Percentiles rank a stretch among this genome's conserved stretches.
Evolutionary conservation across 1,284 basidiomycete species (phyloP).

Genomic region (Trichosporon sp.): DNA sequence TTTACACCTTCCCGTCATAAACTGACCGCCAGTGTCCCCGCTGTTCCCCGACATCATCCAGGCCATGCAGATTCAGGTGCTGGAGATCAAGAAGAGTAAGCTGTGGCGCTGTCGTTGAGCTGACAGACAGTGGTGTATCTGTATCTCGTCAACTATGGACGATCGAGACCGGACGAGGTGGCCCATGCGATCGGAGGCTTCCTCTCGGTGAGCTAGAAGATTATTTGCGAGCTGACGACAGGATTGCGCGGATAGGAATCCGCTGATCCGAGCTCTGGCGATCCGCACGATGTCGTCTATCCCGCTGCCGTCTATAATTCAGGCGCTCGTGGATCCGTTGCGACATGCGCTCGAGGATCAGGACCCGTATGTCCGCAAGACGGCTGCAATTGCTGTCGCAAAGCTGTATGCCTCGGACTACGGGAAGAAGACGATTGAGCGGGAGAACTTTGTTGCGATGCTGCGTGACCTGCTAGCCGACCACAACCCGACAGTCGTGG

Average conservation of each 20-base stretch:
- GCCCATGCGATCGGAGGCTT: slow-evolving; percentile 97
- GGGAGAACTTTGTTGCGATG: slow-evolving; percentile 86
- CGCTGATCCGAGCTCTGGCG: slow-evolving; percentile 88
- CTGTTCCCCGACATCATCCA: slow-evolving; percentile 96
- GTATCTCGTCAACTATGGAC: slow-evolving; percentile 97
- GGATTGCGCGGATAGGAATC: slow-evolving; percentile 92
- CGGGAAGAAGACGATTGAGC: slow-evolving; percentile 67
- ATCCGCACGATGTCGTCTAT: slow-evolving; percentile 97
- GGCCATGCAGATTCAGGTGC: slow-evolving; percentile 69
- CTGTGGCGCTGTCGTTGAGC: neutral
- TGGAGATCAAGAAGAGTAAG: slow-evolving; percentile 99
- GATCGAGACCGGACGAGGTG: slow-evolving; percentile 90
- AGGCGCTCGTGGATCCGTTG: slow-evolving; percentile 91
- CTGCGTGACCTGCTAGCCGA: slow-evolving; percentile 72
- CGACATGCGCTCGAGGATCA: slow-evolving; percentile 85
- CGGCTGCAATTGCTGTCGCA: slow-evolving; percentile 86
- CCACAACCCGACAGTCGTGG: slow-evolving; percentile 90
- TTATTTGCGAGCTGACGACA: slow-evolving; percentile 36
- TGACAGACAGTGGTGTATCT: slow-evolving; percentile 77
- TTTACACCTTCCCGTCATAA: slow-evolving; percentile 31
- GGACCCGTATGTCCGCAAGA: slow-evolving; percentile 96
- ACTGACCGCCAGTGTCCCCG: slow-evolving; percentile 70
- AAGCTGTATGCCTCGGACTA: slow-evolving; percentile 95
- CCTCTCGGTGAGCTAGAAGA: slow-evolving; percentile 55
- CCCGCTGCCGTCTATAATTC: slow-evolving; percentile 93